phyloP scores from a whole-genome alignment of 1,139 yeast genomes.

The Nakaseomyces sp. region DNA sequence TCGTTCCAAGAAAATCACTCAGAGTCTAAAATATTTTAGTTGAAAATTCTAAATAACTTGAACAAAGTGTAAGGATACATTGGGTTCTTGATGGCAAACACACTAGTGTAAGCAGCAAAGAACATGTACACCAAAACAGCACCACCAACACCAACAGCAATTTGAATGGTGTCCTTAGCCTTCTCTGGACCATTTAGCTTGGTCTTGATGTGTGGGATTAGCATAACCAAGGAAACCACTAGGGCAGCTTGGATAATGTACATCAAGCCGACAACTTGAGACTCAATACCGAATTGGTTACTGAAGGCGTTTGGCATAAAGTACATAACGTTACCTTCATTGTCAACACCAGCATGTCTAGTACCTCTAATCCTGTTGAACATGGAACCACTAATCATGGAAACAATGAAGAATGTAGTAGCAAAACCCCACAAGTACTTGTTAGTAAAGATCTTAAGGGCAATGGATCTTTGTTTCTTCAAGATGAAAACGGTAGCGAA shows the following conservation, averaged over 20 bases:
- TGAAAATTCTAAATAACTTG: conserved; percentile 16
- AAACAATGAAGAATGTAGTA: conserved; percentile 48
- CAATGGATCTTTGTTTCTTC: conserved; percentile 29
- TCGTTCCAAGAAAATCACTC: no score
- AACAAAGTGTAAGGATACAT: conserved; percentile 51
- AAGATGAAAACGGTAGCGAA: conserved; percentile 26
- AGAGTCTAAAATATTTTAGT: background rate
- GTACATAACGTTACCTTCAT: conserved; percentile 51
- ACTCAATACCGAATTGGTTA: conserved; percentile 70
- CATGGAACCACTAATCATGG: conserved; percentile 89
- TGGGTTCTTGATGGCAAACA: conserved; percentile 49
- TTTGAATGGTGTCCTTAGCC: conserved; percentile 2
- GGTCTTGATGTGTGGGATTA: conserved; percentile 39
- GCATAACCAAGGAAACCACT: conserved; percentile 42
- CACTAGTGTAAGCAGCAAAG: conserved; percentile 46
- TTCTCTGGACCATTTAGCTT: conserved; percentile 4
- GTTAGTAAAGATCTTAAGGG: conserved; percentile 32
- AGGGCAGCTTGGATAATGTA: conserved; percentile 51
- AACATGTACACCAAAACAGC: conserved; percentile 39
- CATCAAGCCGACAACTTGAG: conserved; percentile 61
- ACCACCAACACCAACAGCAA: conserved; percentile 29
- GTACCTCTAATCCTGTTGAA: conserved; percentile 75
- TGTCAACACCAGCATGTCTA: conserved; percentile 55
- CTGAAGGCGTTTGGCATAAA: conserved; percentile 59
- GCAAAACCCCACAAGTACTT: conserved; percentile 59